A percentile compares a stretch with the other conserved stretches of the same genome.
Evolutionary conservation across 2,329 filamentous ascomycete species (phyloP).

Genomic region (Colletotrichum tofieldiae): DNA sequence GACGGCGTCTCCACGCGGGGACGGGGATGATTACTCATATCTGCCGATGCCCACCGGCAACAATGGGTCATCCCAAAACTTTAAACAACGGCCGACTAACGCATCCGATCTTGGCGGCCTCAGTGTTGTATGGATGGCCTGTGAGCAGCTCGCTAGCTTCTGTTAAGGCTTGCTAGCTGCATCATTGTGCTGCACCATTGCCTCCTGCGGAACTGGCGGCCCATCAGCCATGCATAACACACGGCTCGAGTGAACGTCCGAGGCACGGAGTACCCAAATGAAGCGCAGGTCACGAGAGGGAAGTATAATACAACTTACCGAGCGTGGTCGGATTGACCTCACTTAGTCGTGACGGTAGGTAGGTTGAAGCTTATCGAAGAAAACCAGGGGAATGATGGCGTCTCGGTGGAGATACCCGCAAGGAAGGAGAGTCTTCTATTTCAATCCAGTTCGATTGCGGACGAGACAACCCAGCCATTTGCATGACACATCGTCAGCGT

Average conservation of each 20-base stretch:
- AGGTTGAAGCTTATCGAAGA: not conserved
- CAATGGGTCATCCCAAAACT: not conserved
- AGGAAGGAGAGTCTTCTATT: constrained; percentile 1
- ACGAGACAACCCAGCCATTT: constrained; percentile 3
- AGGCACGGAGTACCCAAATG: not conserved
- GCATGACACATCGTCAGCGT: not conserved
- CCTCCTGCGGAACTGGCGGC: not conserved
- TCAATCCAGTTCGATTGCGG: not conserved
- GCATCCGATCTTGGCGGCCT: not conserved
- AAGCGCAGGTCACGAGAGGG: not conserved
- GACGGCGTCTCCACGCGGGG: constrained; percentile 32
- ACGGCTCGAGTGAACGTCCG: constrained; percentile 1
- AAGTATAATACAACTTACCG: not conserved
- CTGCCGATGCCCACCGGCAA: constrained; percentile 20
- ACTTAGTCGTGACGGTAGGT: not conserved
- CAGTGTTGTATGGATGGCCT: not conserved
- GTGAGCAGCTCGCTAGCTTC: not conserved
- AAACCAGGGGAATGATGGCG: not conserved
- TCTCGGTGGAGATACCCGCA: not conserved
- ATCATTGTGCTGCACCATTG: not conserved
- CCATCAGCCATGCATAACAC: constrained; percentile 12
- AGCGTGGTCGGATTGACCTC: not conserved
- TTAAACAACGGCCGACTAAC: constrained; percentile 34
- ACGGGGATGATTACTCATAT: constrained; percentile 41
- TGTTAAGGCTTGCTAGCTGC: constrained; percentile 34